Evolutionary conservation across 352 stramenopile genomes (phyloP), one percentile per base, ranked within the genome.

Genomic region (Phytophthora cactorum): DNA sequence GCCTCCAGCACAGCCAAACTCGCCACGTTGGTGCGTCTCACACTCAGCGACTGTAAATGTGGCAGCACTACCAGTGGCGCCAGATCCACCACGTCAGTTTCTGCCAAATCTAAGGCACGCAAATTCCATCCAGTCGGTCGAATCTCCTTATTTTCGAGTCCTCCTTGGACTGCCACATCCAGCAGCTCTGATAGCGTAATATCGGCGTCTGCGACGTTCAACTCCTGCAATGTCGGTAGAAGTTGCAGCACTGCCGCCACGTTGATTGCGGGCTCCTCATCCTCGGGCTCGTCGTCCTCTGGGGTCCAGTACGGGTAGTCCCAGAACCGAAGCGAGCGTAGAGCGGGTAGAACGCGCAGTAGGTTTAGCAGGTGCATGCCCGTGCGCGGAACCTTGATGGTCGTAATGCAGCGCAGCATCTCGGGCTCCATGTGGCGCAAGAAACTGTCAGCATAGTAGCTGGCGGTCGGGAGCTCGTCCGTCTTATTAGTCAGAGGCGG

Each of bases 351-450:
- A 53, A 62, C 74, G 25, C 72, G 60, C 57, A 86, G 43, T 9
- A 86, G 69, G 54, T 68, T 68, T 3, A 86, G 63, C 31, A 86
- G 54, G 47, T 78, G 73, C 53, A 81, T 71, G 38, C 72, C 75
- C 15, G 77, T 79, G n/a, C 75, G 66, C 28, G 78, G 75, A 4
- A 80, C 71, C 41, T 54, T 70, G 59, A 77, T 49, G 25, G 27
- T 38, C 27, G 70, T 67, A 49, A 82, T 59, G 50, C 68, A 79
- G n/a, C 62, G 31, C 22, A 80, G 45, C 55, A 77, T 67, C 17
- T 81, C 45, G 12, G 72, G 63, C 28, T 60, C 54, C 63, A 79
- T 77, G 8, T 53, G 56, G 15, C 46, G 54, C 53, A 82, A 44
- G 52, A 82, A 86, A 38, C 63, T 74, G 50, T 68, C 54, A 6